phyloP scores from a whole-genome alignment of 164 flowering plant species.

The Vitis rupestris region DNA sequence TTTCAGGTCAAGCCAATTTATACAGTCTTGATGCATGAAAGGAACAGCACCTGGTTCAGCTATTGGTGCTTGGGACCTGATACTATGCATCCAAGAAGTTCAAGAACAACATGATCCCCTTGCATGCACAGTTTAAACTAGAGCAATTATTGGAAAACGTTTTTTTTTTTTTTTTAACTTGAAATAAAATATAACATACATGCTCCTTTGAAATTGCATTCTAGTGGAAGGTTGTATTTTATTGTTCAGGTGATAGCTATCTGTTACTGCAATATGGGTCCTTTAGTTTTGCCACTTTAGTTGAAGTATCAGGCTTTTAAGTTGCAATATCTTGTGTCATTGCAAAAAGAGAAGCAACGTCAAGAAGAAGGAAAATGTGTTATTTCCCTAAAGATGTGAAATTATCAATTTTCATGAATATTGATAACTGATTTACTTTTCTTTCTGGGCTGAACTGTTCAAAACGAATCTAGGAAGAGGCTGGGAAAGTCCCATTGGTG shows the following conservation, averaged over 20 bases:
- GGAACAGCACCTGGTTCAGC: not conserved
- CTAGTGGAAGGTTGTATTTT: not conserved
- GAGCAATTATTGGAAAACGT: no score
- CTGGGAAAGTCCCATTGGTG: slow-evolving; percentile 43
- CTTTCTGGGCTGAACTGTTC: slow-evolving; percentile 2
- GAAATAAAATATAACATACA: not conserved
- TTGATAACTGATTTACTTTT: not conserved
- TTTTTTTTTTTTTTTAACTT: no score
- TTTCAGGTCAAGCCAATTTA: no score
- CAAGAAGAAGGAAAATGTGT: not conserved
- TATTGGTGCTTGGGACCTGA: not conserved
- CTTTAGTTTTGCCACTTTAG: not conserved
- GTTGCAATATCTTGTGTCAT: not conserved
- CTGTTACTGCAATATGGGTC: not conserved
- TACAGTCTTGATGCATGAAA: not conserved
- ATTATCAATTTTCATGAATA: not conserved
- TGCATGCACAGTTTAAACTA: no score
- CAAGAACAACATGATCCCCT: not conserved
- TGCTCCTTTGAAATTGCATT: not conserved
- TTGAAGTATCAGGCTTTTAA: not conserved
- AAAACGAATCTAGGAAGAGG: slow-evolving; percentile 57
- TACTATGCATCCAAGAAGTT: not conserved
- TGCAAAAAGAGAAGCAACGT: not conserved
- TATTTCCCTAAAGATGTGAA: not conserved
- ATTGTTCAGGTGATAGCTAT: not conserved